Conservation (phyloP, 495 filamentous ascomycete species). For the Apodospora peruviana region DNA sequence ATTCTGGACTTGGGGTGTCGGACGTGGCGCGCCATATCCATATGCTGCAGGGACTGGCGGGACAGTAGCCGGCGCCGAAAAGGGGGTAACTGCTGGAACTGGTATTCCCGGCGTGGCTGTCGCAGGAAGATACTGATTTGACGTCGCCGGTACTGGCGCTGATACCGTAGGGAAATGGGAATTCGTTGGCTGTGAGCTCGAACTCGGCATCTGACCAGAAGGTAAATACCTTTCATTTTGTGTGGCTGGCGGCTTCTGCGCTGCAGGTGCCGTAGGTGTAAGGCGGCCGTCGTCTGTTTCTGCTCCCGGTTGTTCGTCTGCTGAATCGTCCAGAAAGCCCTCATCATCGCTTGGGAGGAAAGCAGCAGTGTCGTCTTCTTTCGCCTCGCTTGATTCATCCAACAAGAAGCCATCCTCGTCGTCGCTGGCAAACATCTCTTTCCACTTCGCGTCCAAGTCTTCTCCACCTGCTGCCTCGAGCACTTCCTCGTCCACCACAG, state of each 20-base stretch:
- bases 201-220: constrained; percentile 8
- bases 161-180: constrained; percentile 15
- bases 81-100: constrained; percentile 25
- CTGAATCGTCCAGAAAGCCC: constrained; percentile 61
- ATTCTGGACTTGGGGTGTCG: constrained; percentile 34
- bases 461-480: constrained; percentile 18
- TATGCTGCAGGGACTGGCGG: constrained; percentile 38
- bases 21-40: constrained; percentile 36
- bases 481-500: constrained; percentile 4
- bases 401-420: constrained; percentile 61
- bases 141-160: constrained; percentile 19
- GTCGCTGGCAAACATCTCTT: constrained; percentile 72
- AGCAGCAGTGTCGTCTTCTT: constrained; percentile 45
- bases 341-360: constrained; percentile 69
- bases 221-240: constrained; percentile 34
- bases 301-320: constrained; percentile 21
- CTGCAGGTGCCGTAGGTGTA: constrained; percentile 6
- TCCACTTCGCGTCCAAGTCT: constrained; percentile 76
- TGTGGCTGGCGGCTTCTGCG: not conserved
- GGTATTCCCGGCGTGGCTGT: constrained; percentile 16
- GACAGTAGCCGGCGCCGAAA: constrained; percentile 28
- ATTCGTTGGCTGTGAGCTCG: constrained; percentile 5
- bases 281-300: constrained; percentile 9
- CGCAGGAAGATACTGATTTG: constrained; percentile 30
- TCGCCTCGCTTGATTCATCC: constrained; percentile 30